Base-by-base conservation (phyloP, 768 basidiomycete genomes). In the Russula dissimulans region DNA sequence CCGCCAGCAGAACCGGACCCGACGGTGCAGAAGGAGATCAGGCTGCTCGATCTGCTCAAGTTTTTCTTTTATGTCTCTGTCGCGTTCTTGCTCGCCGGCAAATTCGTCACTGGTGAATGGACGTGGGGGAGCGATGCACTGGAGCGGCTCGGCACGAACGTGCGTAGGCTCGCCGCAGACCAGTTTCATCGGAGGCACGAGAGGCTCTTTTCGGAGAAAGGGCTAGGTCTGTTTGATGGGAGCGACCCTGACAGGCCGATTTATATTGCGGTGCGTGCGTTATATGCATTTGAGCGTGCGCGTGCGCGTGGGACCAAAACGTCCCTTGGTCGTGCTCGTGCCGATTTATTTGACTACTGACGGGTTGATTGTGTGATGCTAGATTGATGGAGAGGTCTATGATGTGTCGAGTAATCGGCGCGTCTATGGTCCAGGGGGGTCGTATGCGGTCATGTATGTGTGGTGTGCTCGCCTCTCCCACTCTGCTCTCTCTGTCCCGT, bases 321-420 rank as follows among this genome's bases (percentile, higher is more conserved):
- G n/a, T 18, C 18, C n/a, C 29, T 29, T 26, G 10, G 10, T 5
- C 5, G 41, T 31, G 39, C 22, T 42, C 39, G 22, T 9, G 43
- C 45, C 29, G 29, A 59, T 60, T 38, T 36, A 3, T 48, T 22
- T n/a, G 51, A 68, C 47, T 15, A 26, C 45, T 66, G 22, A 26
- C 22, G 61, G 57, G 57, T 62, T 67, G 47, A 45, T 56, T 47
- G 22, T 49, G 9, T 38, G 12, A 1, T 45, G 22, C 41, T 69
- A 92, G 91, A 88, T 98, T 70, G 91, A 93, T 69, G 89, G 90
- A 12, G 88, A 89, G 54, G 91, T 98, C 8, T 98, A 85, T 73
- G 95, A 98, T 69, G 95, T 98, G 54, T 82, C 86, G n/a, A 79
- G 80, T 62, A 85, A 84, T 65, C 76, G 78, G 60, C 78, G 87